These are phyloP conservation scores for Fusarium newnesense DNA, from an alignment of 2,329 filamentous ascomycete species.

Conservation along the genomic window DNA sequence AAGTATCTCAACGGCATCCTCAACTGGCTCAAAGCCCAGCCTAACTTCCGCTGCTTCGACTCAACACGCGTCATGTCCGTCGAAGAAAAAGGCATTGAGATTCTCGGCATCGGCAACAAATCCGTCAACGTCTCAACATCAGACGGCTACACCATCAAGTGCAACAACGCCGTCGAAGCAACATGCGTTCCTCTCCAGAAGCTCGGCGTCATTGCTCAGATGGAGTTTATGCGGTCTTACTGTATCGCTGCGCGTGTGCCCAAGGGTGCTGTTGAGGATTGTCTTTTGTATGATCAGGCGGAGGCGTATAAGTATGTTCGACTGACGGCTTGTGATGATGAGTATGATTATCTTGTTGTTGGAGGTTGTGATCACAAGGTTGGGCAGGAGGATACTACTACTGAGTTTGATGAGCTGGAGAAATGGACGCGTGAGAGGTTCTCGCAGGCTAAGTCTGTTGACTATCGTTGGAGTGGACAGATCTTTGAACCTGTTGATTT, in stretches of 20 bases:
- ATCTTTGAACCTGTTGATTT: slow-evolving; percentile 65
- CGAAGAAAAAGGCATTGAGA: slow-evolving; percentile 56
- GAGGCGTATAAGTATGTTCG: slow-evolving; percentile 67
- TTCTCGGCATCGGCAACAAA: slow-evolving; percentile 46
- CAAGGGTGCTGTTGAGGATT: slow-evolving; percentile 62
- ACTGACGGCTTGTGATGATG: slow-evolving; percentile 62
- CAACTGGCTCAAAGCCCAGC: slow-evolving; percentile 60
- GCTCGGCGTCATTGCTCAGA: slow-evolving; percentile 61
- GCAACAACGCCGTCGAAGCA: slow-evolving; percentile 61
- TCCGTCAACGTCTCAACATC: slow-evolving; percentile 58
- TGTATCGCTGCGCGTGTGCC: slow-evolving; percentile 66
- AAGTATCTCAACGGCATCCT: slow-evolving; percentile 64
- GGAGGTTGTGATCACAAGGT: slow-evolving; percentile 69
- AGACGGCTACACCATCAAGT: slow-evolving; percentile 58
- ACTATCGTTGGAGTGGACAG: slow-evolving; percentile 69
- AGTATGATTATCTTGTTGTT: slow-evolving; percentile 65
- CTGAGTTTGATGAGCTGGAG: slow-evolving; percentile 62
- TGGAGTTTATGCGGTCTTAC: slow-evolving; percentile 65
- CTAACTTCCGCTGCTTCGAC: slow-evolving; percentile 64
- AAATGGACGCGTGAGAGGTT: slow-evolving; percentile 64
- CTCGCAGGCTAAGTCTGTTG: slow-evolving; percentile 57
- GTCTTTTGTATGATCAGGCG: slow-evolving; percentile 64
- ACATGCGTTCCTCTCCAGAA: slow-evolving; percentile 67
- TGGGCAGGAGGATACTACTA: slow-evolving; percentile 59
- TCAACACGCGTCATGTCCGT: slow-evolving; percentile 59